Percentiles rank a stretch among this genome's conserved stretches.
These are phyloP conservation scores for Rutstroemia sp. DNA, from an alignment of 2,329 filamentous ascomycete species.

Conservation along the genomic window DNA sequence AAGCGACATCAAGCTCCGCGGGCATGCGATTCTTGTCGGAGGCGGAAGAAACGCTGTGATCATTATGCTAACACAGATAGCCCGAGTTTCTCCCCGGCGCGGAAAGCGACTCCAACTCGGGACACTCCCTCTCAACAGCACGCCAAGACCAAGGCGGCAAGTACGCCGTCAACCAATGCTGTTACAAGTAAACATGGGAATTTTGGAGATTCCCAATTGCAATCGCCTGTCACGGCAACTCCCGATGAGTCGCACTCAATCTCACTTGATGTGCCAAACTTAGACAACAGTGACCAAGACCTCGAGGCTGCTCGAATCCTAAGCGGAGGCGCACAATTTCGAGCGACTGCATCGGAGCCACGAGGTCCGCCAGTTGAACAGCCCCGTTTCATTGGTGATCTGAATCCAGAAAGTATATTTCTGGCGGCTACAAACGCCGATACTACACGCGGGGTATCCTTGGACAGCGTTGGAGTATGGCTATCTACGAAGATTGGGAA, in stretches of 20 bases:
- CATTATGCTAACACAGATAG: conserved; percentile 26
- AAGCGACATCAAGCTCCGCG: conserved; percentile 54
- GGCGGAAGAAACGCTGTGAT: conserved; percentile 31
- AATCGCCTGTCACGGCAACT: background rate
- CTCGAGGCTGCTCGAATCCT: conserved; percentile 9
- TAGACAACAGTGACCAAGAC: conserved; percentile 6
- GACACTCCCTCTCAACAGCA: background rate
- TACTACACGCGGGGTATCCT: conserved; percentile 32
- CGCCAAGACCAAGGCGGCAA: background rate
- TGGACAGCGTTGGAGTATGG: conserved; percentile 51
- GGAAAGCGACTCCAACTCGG: background rate
- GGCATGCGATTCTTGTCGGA: conserved; percentile 48
- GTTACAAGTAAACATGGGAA: background rate
- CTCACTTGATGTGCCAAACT: background rate
- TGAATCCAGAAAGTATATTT: conserved; percentile 54
- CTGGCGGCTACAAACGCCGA: conserved; percentile 43
- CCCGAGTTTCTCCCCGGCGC: background rate
- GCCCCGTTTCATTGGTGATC: conserved; percentile 47
- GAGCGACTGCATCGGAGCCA: background rate
- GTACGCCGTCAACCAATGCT: too few species aligned
- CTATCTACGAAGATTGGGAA: conserved; percentile 28
- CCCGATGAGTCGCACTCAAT: background rate
- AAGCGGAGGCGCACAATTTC: conserved; percentile 2
- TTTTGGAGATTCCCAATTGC: background rate
- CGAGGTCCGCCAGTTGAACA: background rate